phyloP scores from a whole-genome alignment of 495 filamentous ascomycete species.

The Mycothermus thermophilus region DNA sequence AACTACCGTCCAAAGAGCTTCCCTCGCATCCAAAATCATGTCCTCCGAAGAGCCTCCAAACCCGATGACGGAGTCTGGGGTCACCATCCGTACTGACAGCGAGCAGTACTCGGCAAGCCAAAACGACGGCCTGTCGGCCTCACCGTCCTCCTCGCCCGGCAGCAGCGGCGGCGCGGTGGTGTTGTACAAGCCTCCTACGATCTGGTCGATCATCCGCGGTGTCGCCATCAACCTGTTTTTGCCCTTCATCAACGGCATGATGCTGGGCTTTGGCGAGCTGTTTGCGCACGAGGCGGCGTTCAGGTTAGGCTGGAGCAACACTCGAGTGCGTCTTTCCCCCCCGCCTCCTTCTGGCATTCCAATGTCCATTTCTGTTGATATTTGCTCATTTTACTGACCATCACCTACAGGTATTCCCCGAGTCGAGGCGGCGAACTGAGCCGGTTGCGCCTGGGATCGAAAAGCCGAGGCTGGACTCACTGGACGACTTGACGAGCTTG shows the following conservation, averaged over 20 bases:
- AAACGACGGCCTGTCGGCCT: conserved; percentile 47
- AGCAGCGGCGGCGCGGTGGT: conserved; percentile 62
- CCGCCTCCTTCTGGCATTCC: not conserved
- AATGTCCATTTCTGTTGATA: not conserved
- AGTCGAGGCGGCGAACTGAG: conserved; percentile 28
- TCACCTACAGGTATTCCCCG: conserved; percentile 39
- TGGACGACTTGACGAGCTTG: conserved; percentile 36
- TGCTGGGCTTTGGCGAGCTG: conserved; percentile 94
- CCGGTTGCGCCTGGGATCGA: conserved; percentile 42
- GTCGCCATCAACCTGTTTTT: conserved; percentile 89
- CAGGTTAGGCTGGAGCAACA: conserved; percentile 79
- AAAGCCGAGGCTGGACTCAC: conserved; percentile 18
- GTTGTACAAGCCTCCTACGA: conserved; percentile 74
- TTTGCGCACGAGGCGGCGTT: conserved; percentile 93
- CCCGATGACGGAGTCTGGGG: conserved; percentile 60
- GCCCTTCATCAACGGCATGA: conserved; percentile 94
- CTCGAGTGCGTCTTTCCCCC: conserved; percentile 55
- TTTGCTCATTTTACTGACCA: not conserved
- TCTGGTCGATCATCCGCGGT: conserved; percentile 72
- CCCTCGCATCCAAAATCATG: no score
- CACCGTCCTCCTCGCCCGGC: conserved; percentile 50
- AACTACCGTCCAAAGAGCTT: no score
- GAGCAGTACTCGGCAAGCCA: conserved; percentile 60
- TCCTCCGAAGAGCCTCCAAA: conserved; percentile 38
- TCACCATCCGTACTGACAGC: conserved; percentile 82